Evolutionary conservation across 192 early-diverging fungal genomes (phyloP).

Genomic region (Coemansia reversa): DNA sequence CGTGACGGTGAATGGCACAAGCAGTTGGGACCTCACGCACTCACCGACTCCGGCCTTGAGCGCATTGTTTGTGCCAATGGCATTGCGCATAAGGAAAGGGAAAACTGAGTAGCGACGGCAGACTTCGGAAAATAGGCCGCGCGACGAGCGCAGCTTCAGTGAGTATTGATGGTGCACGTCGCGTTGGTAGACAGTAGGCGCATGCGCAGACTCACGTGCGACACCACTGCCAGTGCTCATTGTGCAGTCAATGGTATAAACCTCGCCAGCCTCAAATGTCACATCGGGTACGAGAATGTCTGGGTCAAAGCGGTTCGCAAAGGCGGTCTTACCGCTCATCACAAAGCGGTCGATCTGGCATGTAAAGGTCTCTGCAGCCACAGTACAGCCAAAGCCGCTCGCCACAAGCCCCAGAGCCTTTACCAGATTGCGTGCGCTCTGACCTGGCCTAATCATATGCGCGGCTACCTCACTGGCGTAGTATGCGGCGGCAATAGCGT

Average conservation of each 20-base stretch:
- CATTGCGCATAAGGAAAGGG: slow-evolving; percentile 68
- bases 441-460: slow-evolving; percentile 77
- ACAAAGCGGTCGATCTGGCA: slow-evolving; percentile 75
- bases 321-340: slow-evolving; percentile 63
- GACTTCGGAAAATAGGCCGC: slow-evolving; percentile 63
- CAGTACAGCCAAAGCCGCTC: slow-evolving; percentile 62
- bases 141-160: slow-evolving; percentile 65
- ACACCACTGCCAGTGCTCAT: slow-evolving; percentile 66
- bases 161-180: slow-evolving; percentile 73
- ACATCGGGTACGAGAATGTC: slow-evolving; percentile 64
- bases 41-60: slow-evolving; percentile 68
- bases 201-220: slow-evolving; percentile 54
- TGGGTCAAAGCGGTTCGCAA: slow-evolving; percentile 59
- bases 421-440: slow-evolving; percentile 57
- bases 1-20: slow-evolving; percentile 65
- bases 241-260: slow-evolving; percentile 69
- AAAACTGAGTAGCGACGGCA: slow-evolving; percentile 65
- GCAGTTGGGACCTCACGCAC: slow-evolving; percentile 60
- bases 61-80: slow-evolving; percentile 21
- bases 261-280: slow-evolving; percentile 67
- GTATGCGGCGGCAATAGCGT: slow-evolving; percentile 80
- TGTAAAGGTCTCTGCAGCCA: slow-evolving; percentile 67
- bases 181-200: slow-evolving; percentile 66
- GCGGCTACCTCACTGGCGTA: slow-evolving; percentile 78
- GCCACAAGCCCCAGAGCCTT: slow-evolving; percentile 60